Percentiles rank a stretch among this genome's conserved stretches.
Evolutionary conservation across 306 rosid genomes (phyloP).

Genomic region (Comarum palustre): DNA sequence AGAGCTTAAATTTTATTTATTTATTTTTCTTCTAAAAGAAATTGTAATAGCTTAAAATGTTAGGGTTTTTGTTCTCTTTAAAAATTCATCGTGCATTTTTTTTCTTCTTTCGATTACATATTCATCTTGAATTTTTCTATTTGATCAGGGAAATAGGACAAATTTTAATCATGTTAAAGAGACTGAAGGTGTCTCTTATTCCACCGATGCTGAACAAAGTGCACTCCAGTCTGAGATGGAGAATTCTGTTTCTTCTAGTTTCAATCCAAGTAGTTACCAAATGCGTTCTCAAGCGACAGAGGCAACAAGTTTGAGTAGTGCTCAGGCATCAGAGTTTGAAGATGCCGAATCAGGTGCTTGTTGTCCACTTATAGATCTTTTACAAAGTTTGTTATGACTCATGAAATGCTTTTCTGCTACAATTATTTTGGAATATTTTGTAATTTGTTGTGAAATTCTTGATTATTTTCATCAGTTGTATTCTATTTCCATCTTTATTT

Average conservation of each 20-base stretch:
- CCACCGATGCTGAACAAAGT: slow-evolving; percentile 34
- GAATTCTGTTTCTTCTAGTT: slow-evolving; percentile 46
- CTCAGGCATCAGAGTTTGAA: slow-evolving; percentile 66
- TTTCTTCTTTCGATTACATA: background rate
- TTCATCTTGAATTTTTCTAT: slow-evolving; percentile 5
- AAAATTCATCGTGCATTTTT: background rate
- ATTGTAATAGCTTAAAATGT: background rate
- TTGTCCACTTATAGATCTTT: slow-evolving; percentile 11
- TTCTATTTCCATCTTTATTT: slow-evolving; percentile 11
- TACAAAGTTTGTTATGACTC: slow-evolving; percentile 8
- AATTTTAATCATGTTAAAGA: slow-evolving; percentile 40
- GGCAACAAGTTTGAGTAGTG: slow-evolving; percentile 55
- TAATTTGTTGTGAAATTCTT: background rate
- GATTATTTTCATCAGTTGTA: slow-evolving; percentile 2
- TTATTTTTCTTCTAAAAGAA: background rate
- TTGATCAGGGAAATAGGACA: slow-evolving; percentile 60
- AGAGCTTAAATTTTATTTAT: background rate
- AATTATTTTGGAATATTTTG: slow-evolving; percentile 10
- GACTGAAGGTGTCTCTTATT: slow-evolving; percentile 33
- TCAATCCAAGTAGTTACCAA: slow-evolving; percentile 41
- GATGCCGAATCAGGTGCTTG: slow-evolving; percentile 74
- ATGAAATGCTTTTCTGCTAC: background rate
- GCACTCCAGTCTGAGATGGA: slow-evolving; percentile 45
- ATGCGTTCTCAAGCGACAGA: slow-evolving; percentile 56
- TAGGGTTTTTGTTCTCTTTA: background rate